Evolutionary conservation across 2,329 filamentous ascomycete species (phyloP).

Genomic region (Diplocarpon mali): DNA sequence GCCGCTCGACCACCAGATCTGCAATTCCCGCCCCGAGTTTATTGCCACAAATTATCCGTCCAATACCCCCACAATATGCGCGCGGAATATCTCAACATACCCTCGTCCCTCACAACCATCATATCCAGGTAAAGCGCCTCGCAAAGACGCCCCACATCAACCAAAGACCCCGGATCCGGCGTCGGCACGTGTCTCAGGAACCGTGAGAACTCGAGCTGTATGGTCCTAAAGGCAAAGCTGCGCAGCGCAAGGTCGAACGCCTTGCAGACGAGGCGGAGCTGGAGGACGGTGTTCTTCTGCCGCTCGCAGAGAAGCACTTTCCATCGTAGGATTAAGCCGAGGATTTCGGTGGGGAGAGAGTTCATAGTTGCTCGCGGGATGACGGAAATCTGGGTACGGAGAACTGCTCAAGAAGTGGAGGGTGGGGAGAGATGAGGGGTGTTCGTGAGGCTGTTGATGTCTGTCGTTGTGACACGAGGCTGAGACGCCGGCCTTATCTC

Average conservation of each 20-base stretch:
- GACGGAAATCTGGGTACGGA: background rate
- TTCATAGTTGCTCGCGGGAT: slow-evolving; percentile 28
- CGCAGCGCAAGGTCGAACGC: slow-evolving; percentile 37
- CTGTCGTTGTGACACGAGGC: too few relatives aligned
- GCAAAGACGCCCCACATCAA: slow-evolving; percentile 37
- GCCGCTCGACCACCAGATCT: too few relatives aligned
- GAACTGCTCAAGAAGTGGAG: background rate
- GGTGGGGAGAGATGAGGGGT: background rate
- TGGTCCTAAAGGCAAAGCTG: slow-evolving; percentile 35
- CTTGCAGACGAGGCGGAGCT: slow-evolving; percentile 38
- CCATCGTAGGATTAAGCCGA: slow-evolving; percentile 35
- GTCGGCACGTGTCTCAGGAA: slow-evolving; percentile 30
- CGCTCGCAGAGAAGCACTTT: slow-evolving; percentile 30
- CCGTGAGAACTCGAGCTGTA: slow-evolving; percentile 40
- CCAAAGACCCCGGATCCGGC: slow-evolving; percentile 32
- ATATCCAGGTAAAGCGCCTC: slow-evolving; percentile 40
- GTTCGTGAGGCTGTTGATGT: too few relatives aligned
- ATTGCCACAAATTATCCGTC: too few relatives aligned
- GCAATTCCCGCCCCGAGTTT: too few relatives aligned
- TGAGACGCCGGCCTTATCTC: too few relatives aligned
- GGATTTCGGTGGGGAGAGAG: slow-evolving; percentile 36
- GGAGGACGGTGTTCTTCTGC: slow-evolving; percentile 35
- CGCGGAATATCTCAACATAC: slow-evolving; percentile 26
- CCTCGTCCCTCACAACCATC: slow-evolving; percentile 41
- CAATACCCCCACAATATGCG: too few relatives aligned